These are phyloP conservation scores for Arthrinium puccinioides DNA, from an alignment of 2,329 filamentous ascomycete genomes.

Conservation along the genomic window DNA sequence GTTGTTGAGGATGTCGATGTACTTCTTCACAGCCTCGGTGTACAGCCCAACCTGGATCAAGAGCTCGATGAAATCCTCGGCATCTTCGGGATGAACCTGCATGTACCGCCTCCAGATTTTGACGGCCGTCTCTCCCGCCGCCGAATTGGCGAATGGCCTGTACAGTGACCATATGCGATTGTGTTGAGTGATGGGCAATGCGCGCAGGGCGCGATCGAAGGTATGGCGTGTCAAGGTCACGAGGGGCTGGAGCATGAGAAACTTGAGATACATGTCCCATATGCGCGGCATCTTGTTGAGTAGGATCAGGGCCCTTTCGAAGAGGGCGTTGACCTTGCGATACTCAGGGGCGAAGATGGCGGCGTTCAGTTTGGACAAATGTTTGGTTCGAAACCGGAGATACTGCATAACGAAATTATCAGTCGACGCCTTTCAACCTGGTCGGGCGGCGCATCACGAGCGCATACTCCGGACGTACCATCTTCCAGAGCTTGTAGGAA, in stretches of 20 bases:
- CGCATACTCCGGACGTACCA: slow-evolving; percentile 60
- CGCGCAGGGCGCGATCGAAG: slow-evolving; percentile 87
- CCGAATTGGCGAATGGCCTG: slow-evolving; percentile 82
- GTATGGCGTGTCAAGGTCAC: slow-evolving; percentile 79
- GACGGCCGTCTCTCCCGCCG: slow-evolving; percentile 81
- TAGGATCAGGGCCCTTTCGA: slow-evolving; percentile 84
- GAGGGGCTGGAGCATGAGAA: slow-evolving; percentile 85
- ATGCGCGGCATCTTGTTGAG: slow-evolving; percentile 98
- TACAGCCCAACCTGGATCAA: slow-evolving; percentile 75
- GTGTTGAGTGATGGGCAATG: slow-evolving; percentile 89
- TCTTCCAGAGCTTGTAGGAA: slow-evolving; percentile 98
- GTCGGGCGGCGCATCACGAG: no score
- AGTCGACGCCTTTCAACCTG: not conserved
- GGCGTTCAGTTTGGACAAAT: slow-evolving; percentile 76
- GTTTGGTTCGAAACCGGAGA: slow-evolving; percentile 73
- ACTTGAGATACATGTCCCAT: slow-evolving; percentile 95
- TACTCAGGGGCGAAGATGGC: slow-evolving; percentile 74
- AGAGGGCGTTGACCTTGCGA: slow-evolving; percentile 88
- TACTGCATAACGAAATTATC: slow-evolving; percentile 65
- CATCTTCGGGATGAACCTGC: slow-evolving; percentile 92
- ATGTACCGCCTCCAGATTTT: slow-evolving; percentile 95
- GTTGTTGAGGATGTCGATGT: slow-evolving; percentile 89
- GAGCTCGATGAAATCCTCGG: slow-evolving; percentile 91
- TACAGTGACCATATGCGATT: slow-evolving; percentile 93
- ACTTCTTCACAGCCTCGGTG: slow-evolving; percentile 84